Conservation (phyloP, 441 rosid genomes). For the Monsonia emarginata region DNA sequence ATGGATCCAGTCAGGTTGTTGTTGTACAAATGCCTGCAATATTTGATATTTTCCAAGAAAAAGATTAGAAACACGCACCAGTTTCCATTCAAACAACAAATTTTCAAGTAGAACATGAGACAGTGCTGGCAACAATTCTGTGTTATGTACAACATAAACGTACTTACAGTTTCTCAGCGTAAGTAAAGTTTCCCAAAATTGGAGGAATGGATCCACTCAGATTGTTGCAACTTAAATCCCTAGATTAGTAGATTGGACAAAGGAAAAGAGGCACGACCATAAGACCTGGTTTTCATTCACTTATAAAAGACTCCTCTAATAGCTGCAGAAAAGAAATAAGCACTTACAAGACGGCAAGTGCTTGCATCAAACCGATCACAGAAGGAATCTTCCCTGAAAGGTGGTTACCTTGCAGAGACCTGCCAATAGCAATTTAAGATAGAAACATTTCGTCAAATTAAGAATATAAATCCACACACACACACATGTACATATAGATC, state of each 20-base stretch:
- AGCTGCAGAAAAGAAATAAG: background rate
- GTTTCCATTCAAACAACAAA: too few relatives aligned
- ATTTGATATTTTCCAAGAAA: background rate
- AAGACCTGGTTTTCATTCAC: background rate
- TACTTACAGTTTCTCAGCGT: conserved; percentile 75
- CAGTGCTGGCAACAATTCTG: too few relatives aligned
- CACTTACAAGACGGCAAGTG: conserved; percentile 84
- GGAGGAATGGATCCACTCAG: conserved; percentile 72
- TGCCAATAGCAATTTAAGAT: conserved; percentile 11
- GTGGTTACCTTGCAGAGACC: conserved; percentile 85
- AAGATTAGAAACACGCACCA: background rate
- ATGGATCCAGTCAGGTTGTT: conserved; percentile 72
- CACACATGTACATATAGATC: background rate
- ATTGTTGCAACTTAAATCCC: conserved; percentile 87
- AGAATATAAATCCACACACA: background rate
- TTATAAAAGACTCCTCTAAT: background rate
- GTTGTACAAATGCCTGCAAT: conserved; percentile 52
- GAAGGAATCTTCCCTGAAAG: conserved; percentile 77
- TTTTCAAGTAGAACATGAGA: too few relatives aligned
- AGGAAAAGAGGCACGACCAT: background rate
- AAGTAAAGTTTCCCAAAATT: conserved; percentile 78
- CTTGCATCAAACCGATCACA: conserved; percentile 91
- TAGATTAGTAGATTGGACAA: conserved; percentile 17
- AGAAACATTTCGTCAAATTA: background rate
- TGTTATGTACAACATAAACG: background rate